These are phyloP conservation scores for Aspergillus latus DNA, from an alignment of 2,329 filamentous ascomycete genomes.

Conservation along the genomic window DNA sequence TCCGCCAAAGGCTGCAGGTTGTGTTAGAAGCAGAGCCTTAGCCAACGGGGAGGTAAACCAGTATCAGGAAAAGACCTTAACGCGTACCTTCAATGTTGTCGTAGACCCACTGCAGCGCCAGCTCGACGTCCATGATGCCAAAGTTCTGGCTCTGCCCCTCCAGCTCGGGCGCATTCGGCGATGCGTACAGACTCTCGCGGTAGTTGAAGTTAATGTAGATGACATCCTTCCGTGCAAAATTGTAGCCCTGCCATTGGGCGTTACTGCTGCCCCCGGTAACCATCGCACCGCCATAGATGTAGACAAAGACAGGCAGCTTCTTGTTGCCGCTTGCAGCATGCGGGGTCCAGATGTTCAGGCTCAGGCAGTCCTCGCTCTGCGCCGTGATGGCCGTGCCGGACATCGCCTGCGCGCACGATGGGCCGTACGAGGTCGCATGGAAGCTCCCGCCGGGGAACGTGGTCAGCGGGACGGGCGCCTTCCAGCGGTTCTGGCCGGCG, in stretches of 20 bases:
- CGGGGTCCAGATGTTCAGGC: slow-evolving; percentile 25
- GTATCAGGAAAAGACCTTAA: too few relatives aligned
- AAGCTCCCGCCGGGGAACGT: slow-evolving; percentile 13
- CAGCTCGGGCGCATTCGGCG: slow-evolving; percentile 22
- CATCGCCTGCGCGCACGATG: slow-evolving; percentile 26
- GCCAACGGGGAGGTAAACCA: too few relatives aligned
- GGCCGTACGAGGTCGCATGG: slow-evolving; percentile 22
- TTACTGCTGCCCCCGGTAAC: slow-evolving; percentile 43
- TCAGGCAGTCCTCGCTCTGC: slow-evolving; percentile 26
- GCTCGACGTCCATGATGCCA: slow-evolving; percentile 23
- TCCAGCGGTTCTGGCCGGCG: slow-evolving; percentile 25
- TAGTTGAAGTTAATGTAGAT: slow-evolving; percentile 27
- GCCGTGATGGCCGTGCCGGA: slow-evolving; percentile 22
- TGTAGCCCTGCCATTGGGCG: slow-evolving; percentile 24
- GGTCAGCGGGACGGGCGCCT: slow-evolving; percentile 18
- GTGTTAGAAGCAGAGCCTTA: neutral
- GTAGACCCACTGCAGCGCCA: slow-evolving; percentile 23
- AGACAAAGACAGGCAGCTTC: slow-evolving; percentile 38
- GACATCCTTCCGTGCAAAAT: slow-evolving; percentile 26
- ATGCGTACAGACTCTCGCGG: slow-evolving; percentile 26
- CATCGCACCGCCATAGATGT: slow-evolving; percentile 63
- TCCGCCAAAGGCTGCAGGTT: slow-evolving; percentile 21
- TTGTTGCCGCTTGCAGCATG: neutral
- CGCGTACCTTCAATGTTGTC: slow-evolving; percentile 22
- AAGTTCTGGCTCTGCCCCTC: slow-evolving; percentile 26